Evolutionary conservation across 176 grass and related monocot genomes (phyloP).

Genomic region (Carex cristatella): DNA sequence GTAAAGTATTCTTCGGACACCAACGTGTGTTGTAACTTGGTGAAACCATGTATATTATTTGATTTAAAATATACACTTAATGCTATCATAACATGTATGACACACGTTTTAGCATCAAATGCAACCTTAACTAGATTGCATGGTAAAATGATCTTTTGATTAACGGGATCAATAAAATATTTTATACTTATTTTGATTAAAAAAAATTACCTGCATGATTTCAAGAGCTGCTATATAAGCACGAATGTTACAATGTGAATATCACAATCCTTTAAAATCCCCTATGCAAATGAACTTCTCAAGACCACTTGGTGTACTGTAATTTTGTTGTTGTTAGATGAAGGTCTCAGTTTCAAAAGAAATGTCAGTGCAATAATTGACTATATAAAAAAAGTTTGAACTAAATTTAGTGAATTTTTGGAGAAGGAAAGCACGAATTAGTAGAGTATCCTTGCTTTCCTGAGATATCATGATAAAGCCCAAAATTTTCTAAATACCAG

Average conservation of each 20-base stretch:
- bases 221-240: too few relatives aligned
- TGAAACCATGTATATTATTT: background rate
- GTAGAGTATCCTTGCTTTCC: background rate
- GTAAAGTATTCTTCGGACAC: too few relatives aligned
- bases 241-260: too few relatives aligned
- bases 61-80: background rate
- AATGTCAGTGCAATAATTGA: background rate
- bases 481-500: too few relatives aligned
- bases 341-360: background rate
- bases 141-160: background rate
- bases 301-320: conserved; percentile 38
- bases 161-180: background rate
- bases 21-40: background rate
- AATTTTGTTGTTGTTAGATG: background rate
- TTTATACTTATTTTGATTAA: too few relatives aligned
- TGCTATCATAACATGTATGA: background rate
- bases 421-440: too few relatives aligned
- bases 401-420: background rate
- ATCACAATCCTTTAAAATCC: too few relatives aligned
- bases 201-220: too few relatives aligned
- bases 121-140: background rate
- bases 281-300: too few relatives aligned
- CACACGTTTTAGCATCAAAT: background rate
- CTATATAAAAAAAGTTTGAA: background rate
- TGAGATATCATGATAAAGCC: too few relatives aligned